Evolutionary conservation across 495 filamentous ascomycete species (phyloP).

Genomic region (Penicilliopsis zonata): DNA sequence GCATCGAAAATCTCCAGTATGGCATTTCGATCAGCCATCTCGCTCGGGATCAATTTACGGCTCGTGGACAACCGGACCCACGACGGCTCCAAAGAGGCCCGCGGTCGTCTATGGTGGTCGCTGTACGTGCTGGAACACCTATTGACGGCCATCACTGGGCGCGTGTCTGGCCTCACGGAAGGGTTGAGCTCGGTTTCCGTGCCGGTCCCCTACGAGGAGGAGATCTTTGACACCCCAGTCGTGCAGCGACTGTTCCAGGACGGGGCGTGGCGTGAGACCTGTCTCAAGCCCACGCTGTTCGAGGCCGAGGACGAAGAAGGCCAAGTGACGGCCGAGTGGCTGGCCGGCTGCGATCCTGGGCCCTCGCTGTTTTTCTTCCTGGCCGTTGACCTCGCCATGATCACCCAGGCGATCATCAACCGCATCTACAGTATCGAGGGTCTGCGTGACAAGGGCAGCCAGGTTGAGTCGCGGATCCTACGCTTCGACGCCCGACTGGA

Average conservation of each 20-base stretch:
- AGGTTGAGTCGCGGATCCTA: conserved; percentile 39
- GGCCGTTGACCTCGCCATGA: conserved; percentile 31
- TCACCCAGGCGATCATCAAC: conserved; percentile 39
- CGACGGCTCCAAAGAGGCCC: conserved; percentile 42
- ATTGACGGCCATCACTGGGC: conserved; percentile 45
- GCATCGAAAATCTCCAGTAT: conserved; percentile 48
- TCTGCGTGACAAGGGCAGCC: conserved; percentile 32
- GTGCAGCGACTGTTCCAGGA: conserved; percentile 13
- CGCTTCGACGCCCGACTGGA: conserved; percentile 31
- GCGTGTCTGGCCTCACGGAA: conserved; percentile 42
- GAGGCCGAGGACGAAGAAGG: conserved; percentile 12
- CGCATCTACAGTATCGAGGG: conserved; percentile 45
- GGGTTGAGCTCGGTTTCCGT: conserved; percentile 38
- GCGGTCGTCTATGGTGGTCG: conserved; percentile 53
- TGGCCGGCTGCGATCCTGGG: conserved; percentile 15
- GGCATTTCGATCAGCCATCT: conserved; percentile 43
- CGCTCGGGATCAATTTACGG: conserved; percentile 49
- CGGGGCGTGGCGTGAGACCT: conserved; percentile 5
- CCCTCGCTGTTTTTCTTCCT: conserved; percentile 34
- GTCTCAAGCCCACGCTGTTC: conserved; percentile 20
- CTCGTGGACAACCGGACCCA: conserved; percentile 37
- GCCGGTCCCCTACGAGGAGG: conserved; percentile 43
- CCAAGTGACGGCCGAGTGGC: conserved; percentile 10
- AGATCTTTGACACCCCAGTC: conserved; percentile 14
- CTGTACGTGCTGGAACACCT: conserved; percentile 45